Base-by-base conservation (phyloP, 306 rosid species). In the Oemleria cerasiformis region DNA sequence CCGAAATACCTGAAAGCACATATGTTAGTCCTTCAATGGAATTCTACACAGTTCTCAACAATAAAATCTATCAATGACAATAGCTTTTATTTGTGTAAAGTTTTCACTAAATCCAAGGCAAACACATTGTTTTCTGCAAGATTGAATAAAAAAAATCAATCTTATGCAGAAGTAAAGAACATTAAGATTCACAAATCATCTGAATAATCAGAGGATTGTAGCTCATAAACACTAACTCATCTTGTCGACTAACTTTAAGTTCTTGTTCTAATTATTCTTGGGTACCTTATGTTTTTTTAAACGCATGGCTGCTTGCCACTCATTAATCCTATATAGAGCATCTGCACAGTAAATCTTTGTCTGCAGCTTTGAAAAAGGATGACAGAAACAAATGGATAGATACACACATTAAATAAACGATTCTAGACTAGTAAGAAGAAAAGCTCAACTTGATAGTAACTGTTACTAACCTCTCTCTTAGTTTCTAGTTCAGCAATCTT, bases 401-500 rank as follows among this genome's bases (percentile, higher is more conserved):
- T n/a, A n/a, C n/a, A n/a, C n/a, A n/a, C n/a, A n/a, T n/a, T n/a
- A n/a, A n/a, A n/a, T n/a, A n/a, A n/a, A n/a, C n/a, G n/a, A n/a
- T n/a, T n/a, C n/a, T n/a, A n/a, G 58, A 19, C 58, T 19, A 25
- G 70, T 69, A 71, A 68, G 36, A 75, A 42, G 60, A 53, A 73
- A 51, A 51, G 75, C 75, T 48, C 36, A 4, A 78, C 60, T 59
- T 47, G 11, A 49, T 55, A 41, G 58, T 34, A 17, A 25, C 62
- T 56, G 44, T 58, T 42, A 68, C 80, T 67, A 39, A 90, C 98
- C 97, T 92, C 96, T 84, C 75, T 88, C 81, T 83, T 87, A 34
- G 92, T 92, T 82, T 92, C 97, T 82, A 88, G 83, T 84, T 92
- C 98, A 9, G 98, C 98, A 79, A 92, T 97, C 83, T 78, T 90